phyloP scores from a whole-genome alignment of 2,329 filamentous ascomycete species.

The Nemania bipapillata region DNA sequence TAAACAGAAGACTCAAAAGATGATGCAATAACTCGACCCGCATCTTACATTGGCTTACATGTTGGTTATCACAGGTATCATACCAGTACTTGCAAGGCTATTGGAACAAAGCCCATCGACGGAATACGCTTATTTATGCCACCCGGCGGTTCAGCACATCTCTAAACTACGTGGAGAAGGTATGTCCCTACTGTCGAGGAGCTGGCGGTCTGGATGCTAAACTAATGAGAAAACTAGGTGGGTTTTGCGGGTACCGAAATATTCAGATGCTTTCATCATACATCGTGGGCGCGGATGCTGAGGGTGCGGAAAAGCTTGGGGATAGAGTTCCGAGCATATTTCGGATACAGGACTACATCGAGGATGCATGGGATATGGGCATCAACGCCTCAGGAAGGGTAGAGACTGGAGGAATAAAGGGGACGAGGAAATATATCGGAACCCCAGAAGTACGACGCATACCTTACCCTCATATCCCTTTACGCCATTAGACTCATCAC shows the following conservation, averaged over 20 bases:
- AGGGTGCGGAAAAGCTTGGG: conserved; percentile 70
- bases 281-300: conserved; percentile 68
- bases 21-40: background rate
- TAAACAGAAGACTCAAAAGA: background rate
- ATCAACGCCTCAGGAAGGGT: conserved; percentile 78
- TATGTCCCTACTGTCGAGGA: conserved; percentile 43
- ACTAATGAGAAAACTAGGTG: conserved; percentile 62
- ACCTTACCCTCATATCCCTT: background rate
- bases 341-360: conserved; percentile 85
- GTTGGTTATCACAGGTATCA: conserved; percentile 57
- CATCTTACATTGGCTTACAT: background rate
- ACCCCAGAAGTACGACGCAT: conserved; percentile 77
- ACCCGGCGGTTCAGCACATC: conserved; percentile 78
- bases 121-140: conserved; percentile 80
- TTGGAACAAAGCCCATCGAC: conserved; percentile 73
- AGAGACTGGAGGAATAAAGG: conserved; percentile 86
- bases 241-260: conserved; percentile 94
- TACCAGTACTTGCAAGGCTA: conserved; percentile 71
- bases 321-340: conserved; percentile 78
- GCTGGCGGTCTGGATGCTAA: background rate
- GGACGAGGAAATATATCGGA: conserved; percentile 95
- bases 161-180: conserved; percentile 83
- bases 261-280: conserved; percentile 92
- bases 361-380: conserved; percentile 85
- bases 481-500: background rate